Base-by-base conservation (phyloP, 495 filamentous ascomycete species). In the Ascobolus immersus region DNA sequence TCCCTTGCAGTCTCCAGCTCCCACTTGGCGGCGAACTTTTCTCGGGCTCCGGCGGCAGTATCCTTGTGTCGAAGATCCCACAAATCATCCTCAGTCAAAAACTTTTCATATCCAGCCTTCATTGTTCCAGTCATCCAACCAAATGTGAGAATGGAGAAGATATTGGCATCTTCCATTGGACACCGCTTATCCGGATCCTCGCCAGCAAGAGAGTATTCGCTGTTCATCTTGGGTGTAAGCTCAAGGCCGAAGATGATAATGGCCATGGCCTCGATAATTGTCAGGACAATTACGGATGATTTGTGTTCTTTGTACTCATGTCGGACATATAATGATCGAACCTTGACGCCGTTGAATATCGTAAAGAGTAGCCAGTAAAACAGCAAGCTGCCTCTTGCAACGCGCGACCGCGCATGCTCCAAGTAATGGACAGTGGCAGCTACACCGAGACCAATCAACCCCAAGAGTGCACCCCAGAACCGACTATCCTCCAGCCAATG, bases 101-200 rank as follows among this genome's bases (percentile, higher is more conserved):
- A 99, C 35, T 80, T 67, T 44, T 71, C 76, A 54, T 99, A 93
- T 12, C 89, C 89, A 55, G 72, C 70, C 44, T 73, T 80, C 89
- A 99, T 99, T 66, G 94, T 55, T 11, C 84, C 80, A 0, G 89
- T 99, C 79, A 99, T 92, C 89, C 89, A 99, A 36, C 76, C 68
- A 50, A 99, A 99, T 7, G 84, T 90, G 20, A 99, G 65, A 24
- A 77, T 67, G 7, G 84, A 92, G 55, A 94, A 94, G 28, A 94
- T 62, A 34, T 82, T 79, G 15, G 89, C 81, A 55, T 90, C 89
- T 57, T 94, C 82, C 21, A 73, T 71, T 0, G 89, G 89, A 43
- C 86, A 94, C 56, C 93, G 82, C 37, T 81, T 77, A 36, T 78
- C 70, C 27, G 60, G 56, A n/a, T 57, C 55, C 35, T 86, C 78